Evolutionary conservation across 352 stramenopile genomes (phyloP), one percentile per base, ranked within the genome.

Genomic region (Pythium insidiosum): DNA sequence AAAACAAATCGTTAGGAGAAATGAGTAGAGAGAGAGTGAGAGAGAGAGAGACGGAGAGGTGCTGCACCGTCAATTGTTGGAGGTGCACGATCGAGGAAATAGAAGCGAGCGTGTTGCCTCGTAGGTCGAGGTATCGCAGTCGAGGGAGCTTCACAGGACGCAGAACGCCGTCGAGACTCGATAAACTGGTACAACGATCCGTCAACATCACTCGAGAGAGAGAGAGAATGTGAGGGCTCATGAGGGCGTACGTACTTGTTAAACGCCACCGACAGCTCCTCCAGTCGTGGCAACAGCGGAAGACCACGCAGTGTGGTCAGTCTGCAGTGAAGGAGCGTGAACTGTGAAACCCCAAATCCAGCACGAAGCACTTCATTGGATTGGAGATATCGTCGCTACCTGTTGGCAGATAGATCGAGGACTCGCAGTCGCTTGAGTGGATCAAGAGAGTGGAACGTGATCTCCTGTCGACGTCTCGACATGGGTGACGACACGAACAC

Each of bases 331-430:
- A n/a, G n/a, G n/a, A n/a, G n/a, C n/a, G n/a, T n/a, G n/a, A n/a
- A n/a, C n/a, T n/a, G n/a, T n/a, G n/a, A n/a, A n/a, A n/a, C n/a
- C n/a, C n/a, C n/a, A n/a, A n/a, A n/a, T n/a, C n/a, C n/a, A n/a
- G n/a, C n/a, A n/a, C n/a, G n/a, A n/a, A n/a, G n/a, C n/a, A n/a
- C n/a, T n/a, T n/a, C n/a, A n/a, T n/a, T n/a, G n/a, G n/a, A n/a
- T n/a, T n/a, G n/a, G n/a, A n/a, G n/a, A n/a, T n/a, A n/a, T n/a
- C n/a, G n/a, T n/a, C n/a, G n/a, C n/a, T 10, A 86, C 76, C 72
- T 72, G 51, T 92, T 92, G 6, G 73, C 74, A 1, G 79, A 89
- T 6, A 92, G 48, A 50, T 92, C 77, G 38, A 92, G 50, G 7
- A 92, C 65, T 2, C 65, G 67, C 25, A 92, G 45, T 35, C 79